phyloP scores from a whole-genome alignment of 805 yeast genomes.

The Saturnispora mendoncae region DNA sequence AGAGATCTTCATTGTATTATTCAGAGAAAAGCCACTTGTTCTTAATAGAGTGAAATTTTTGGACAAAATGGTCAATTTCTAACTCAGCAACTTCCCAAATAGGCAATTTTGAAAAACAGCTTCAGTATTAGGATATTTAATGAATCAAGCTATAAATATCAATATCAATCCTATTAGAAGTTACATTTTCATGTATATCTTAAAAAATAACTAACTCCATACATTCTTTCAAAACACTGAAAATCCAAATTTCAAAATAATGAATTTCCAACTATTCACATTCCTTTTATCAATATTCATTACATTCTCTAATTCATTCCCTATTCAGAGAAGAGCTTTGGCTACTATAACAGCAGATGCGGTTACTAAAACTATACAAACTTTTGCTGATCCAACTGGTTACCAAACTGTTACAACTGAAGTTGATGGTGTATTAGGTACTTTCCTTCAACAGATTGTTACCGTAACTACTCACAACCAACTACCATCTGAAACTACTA shows the following conservation, averaged over 20 bases:
- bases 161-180: not conserved
- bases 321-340: conserved; percentile 21
- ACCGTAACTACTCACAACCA: conserved; percentile 18
- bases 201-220: not conserved
- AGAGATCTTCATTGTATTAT: no score
- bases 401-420: conserved; percentile 17
- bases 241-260: not conserved
- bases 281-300: not conserved
- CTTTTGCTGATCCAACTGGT: conserved; percentile 14
- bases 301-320: conserved; percentile 4
- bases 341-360: conserved; percentile 23
- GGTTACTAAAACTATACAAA: conserved; percentile 19
- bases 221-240: not conserved
- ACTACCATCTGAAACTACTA: conserved; percentile 4
- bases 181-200: not conserved
- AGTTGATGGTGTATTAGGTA: conserved; percentile 16
- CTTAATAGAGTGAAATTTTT: no score
- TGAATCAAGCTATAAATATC: not conserved
- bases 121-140: no score
- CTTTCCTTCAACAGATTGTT: conserved; percentile 19
- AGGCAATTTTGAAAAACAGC: not conserved
- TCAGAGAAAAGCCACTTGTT: no score
- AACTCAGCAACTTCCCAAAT: conserved; percentile 3
- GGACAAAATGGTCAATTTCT: not conserved
- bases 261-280: conserved; percentile 8